Evolutionary conservation across 768 basidiomycete species (phyloP).

Genomic region (Hysterangium stoloniferum): DNA sequence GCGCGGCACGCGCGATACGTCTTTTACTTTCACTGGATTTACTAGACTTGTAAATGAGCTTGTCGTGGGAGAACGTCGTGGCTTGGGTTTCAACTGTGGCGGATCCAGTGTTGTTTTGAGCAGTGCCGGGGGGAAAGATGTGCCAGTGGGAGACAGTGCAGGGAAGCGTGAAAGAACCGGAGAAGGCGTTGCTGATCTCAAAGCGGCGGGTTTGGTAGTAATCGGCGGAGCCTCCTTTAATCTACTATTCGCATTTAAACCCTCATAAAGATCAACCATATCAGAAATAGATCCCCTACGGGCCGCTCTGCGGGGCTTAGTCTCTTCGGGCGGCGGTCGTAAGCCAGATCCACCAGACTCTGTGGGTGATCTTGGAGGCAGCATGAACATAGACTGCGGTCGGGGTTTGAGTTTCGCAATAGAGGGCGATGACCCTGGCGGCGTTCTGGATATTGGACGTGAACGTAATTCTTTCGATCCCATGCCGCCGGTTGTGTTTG

Average conservation of each 20-base stretch:
- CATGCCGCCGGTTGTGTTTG: conserved; percentile 12
- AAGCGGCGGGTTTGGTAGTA: conserved; percentile 24
- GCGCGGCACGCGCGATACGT: neutral
- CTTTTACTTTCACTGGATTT: neutral
- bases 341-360: conserved; percentile 31
- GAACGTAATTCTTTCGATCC: neutral
- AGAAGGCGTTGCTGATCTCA: conserved; percentile 13
- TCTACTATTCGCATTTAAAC: conserved; percentile 38
- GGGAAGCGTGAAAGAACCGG: conserved; percentile 1
- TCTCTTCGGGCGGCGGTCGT: conserved; percentile 37
- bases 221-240: conserved; percentile 24
- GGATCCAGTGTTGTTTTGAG: no score
- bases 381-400: conserved; percentile 77
- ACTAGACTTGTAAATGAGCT: neutral
- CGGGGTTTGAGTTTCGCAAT: conserved; percentile 35
- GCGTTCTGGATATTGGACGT: conserved; percentile 23
- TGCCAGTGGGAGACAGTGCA: conserved; percentile 1
- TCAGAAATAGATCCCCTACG: conserved; percentile 78
- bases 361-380: conserved; percentile 37
- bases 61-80: conserved; percentile 8
- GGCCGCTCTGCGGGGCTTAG: conserved; percentile 30
- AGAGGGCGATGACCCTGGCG: conserved; percentile 23
- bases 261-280: conserved; percentile 79
- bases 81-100: conserved; percentile 3
- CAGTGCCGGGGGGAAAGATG: neutral